Conservation (phyloP, 148 eudicot genomes). For the Rhododendron ovatum region DNA sequence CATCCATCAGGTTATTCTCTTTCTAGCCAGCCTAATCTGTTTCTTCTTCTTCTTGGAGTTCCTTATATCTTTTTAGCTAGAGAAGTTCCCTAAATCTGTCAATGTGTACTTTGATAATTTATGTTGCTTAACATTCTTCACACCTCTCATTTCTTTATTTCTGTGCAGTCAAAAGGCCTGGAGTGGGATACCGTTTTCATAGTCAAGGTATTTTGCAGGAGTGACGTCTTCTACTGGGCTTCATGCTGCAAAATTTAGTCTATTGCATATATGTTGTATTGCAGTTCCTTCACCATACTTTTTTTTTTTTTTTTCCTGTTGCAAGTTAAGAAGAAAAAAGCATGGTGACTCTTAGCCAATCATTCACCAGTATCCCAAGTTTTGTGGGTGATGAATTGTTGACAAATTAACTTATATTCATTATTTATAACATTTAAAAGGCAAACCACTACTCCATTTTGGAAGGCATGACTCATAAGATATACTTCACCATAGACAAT, state of each 20-base stretch:
- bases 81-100: background rate
- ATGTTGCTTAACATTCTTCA: constrained; percentile 9
- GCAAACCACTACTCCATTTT: background rate
- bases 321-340: background rate
- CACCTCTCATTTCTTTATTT: background rate
- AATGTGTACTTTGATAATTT: background rate
- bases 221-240: background rate
- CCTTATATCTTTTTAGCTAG: background rate
- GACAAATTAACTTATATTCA: background rate
- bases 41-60: background rate
- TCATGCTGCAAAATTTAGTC: background rate
- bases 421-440: background rate
- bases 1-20: constrained; percentile 74
- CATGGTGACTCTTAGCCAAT: background rate
- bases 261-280: too few relatives aligned
- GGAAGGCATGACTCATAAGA: background rate
- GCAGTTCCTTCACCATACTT: background rate
- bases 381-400: background rate
- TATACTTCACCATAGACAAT: background rate
- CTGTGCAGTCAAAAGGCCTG: constrained; percentile 89
- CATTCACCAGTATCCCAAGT: background rate
- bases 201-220: constrained; percentile 56
- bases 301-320: background rate
- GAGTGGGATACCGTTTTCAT: constrained; percentile 98
- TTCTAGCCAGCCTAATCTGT: background rate